These are phyloP conservation scores for Fusarium verrucosum DNA, from an alignment of 2,329 filamentous ascomycete genomes.

Conservation along the genomic window DNA sequence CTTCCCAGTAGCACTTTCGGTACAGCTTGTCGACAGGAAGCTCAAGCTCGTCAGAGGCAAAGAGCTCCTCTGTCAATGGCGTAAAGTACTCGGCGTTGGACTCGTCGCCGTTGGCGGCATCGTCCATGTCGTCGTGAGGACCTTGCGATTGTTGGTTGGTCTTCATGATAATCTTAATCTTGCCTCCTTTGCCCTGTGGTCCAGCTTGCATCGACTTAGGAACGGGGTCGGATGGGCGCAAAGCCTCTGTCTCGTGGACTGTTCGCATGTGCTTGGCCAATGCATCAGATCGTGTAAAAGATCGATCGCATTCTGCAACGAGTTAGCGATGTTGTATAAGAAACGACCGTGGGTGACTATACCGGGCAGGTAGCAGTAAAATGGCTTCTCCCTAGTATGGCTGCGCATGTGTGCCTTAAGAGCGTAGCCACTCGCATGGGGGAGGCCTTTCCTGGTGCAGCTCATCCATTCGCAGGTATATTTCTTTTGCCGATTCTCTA, in stretches of 20 bases:
- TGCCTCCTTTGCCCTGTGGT: conserved; percentile 57
- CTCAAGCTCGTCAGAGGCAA: conserved; percentile 70
- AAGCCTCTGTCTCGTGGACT: conserved; percentile 94
- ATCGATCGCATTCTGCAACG: conserved; percentile 87
- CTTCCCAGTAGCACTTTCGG: conserved; percentile 74
- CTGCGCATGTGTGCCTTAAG: conserved; percentile 97
- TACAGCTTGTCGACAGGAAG: conserved; percentile 69
- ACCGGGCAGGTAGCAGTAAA: conserved; percentile 96
- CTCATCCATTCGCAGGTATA: conserved; percentile 99
- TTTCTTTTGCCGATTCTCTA: conserved; percentile 91
- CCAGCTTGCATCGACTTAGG: conserved; percentile 71
- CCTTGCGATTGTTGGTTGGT: conserved; percentile 65
- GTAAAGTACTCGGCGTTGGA: conserved; percentile 68
- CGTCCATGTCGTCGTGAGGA: conserved; percentile 66
- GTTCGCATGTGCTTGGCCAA: conserved; percentile 98
- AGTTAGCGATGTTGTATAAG: conserved; percentile 17
- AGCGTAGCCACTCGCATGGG: conserved; percentile 94
- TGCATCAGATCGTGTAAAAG: conserved; percentile 94
- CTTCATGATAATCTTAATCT: conserved; percentile 72
- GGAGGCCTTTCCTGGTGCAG: conserved; percentile 85
- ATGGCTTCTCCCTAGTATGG: conserved; percentile 97
- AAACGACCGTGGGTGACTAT: conserved; percentile 44
- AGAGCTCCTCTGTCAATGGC: conserved; percentile 65
- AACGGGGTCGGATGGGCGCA: conserved; percentile 80
- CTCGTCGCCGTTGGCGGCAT: conserved; percentile 64